Evolutionary conservation across 2,329 filamentous ascomycete species (phyloP).

Genomic region (Ceratocystiopsis minuta): DNA sequence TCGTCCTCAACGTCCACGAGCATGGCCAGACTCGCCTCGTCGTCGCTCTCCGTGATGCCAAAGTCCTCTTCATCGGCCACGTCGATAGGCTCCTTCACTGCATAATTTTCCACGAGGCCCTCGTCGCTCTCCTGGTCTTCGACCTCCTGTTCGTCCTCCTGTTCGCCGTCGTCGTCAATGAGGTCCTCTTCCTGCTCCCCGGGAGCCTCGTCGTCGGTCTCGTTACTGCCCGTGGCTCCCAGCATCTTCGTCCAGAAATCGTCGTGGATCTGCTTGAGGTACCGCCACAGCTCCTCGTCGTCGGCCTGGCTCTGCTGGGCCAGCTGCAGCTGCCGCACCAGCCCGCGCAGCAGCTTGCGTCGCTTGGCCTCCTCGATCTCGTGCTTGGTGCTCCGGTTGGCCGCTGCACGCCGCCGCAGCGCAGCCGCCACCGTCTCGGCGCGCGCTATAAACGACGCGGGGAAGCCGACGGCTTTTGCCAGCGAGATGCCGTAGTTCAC

Average conservation of each 20-base stretch:
- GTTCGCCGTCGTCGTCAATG: not conserved
- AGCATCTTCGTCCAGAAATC: conserved; percentile 62
- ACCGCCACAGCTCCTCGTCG: conserved; percentile 41
- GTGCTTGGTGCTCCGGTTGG: conserved; percentile 19
- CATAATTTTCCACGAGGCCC: not conserved
- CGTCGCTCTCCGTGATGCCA: no score
- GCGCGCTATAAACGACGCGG: conserved; percentile 43
- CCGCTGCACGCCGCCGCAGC: conserved; percentile 39
- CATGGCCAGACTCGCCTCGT: no score
- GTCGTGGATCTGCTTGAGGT: conserved; percentile 48
- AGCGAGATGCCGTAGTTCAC: conserved; percentile 72
- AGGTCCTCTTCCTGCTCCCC: not conserved
- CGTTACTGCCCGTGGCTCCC: conserved; percentile 13
- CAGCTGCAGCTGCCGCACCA: conserved; percentile 38
- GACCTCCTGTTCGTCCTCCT: not conserved
- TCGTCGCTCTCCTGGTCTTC: not conserved
- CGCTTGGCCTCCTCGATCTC: conserved; percentile 25
- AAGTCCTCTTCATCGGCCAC: not conserved
- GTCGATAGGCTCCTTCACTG: not conserved
- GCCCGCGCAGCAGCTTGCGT: conserved; percentile 56
- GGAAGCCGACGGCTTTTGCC: conserved; percentile 57
- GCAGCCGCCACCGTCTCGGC: conserved; percentile 49
- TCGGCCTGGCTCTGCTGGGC: conserved; percentile 41
- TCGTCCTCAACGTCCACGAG: no score
- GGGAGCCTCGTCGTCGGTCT: not conserved